Conservation (phyloP, 2,329 filamentous ascomycete genomes). For the Xylariaceae sp. region DNA sequence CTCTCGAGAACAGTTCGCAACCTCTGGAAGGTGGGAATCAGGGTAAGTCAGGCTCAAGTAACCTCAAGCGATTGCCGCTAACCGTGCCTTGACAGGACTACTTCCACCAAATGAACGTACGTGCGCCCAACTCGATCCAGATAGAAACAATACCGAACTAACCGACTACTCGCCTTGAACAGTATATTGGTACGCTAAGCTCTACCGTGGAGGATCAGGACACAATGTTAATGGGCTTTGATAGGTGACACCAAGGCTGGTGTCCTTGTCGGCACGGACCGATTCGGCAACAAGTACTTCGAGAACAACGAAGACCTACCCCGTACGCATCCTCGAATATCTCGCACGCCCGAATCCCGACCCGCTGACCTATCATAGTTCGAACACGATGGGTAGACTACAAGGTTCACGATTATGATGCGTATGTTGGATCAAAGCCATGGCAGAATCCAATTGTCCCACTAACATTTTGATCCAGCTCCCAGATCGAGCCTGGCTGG, state of each 20-base stretch:
- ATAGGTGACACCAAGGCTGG: constrained; percentile 95
- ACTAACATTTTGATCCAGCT: constrained; percentile 37
- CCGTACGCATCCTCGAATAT: constrained; percentile 43
- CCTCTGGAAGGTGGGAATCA: constrained; percentile 80
- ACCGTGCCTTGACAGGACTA: constrained; percentile 62
- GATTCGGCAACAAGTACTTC: constrained; percentile 95
- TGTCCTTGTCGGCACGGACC: constrained; percentile 76
- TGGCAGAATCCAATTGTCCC: background rate
- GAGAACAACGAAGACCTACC: constrained; percentile 95
- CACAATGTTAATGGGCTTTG: background rate
- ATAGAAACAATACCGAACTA: constrained; percentile 11
- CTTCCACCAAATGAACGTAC: constrained; percentile 88
- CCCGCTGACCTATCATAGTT: constrained; percentile 47
- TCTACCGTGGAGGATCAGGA: too few species aligned
- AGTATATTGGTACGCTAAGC: constrained; percentile 51
- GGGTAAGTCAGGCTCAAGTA: constrained; percentile 50
- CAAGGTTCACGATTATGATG: constrained; percentile 78
- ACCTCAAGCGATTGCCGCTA: constrained; percentile 24
- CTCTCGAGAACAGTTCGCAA: constrained; percentile 81
- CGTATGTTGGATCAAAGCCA: constrained; percentile 43
- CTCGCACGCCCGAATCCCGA: background rate
- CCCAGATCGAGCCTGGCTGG: constrained; percentile 93
- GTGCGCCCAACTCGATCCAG: constrained; percentile 31
- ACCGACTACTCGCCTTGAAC: constrained; percentile 20
- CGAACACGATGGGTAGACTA: constrained; percentile 98